These are phyloP conservation scores for Eutrema heterophyllum DNA, from an alignment of 345 rosid genomes.

Conservation along the genomic window DNA sequence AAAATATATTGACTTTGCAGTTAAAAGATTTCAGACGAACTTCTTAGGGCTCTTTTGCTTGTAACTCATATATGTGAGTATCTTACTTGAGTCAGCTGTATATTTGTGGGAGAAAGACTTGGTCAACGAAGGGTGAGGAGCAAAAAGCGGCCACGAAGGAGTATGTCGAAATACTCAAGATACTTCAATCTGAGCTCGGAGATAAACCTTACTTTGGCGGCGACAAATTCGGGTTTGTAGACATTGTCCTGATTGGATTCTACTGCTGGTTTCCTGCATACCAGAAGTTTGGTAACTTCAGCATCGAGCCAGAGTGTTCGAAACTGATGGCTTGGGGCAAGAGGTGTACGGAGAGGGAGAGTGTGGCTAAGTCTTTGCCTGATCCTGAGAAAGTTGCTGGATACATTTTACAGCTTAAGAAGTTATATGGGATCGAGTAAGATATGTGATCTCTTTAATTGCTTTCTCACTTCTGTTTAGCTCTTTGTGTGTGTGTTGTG, in stretches of 20 bases:
- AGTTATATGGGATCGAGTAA: conserved; percentile 1
- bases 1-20: no score
- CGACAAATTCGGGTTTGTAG: conserved; percentile 1
- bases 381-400: background rate
- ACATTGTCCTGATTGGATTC: conserved; percentile 13
- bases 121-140: conserved; percentile 22
- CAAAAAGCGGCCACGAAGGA: background rate
- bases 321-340: conserved; percentile 14
- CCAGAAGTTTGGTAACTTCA: conserved; percentile 18
- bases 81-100: background rate
- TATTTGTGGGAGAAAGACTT: conserved; percentile 13
- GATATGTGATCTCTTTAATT: background rate
- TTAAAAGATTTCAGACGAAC: background rate
- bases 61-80: background rate
- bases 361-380: conserved; percentile 1
- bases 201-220: conserved; percentile 23
- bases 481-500: background rate
- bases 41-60: background rate
- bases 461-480: background rate
- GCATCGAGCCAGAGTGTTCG: conserved; percentile 12
- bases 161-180: conserved; percentile 9
- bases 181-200: conserved; percentile 21
- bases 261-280: conserved; percentile 15
- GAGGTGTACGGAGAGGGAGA: conserved; percentile 9
- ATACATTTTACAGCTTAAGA: background rate